Evolutionary conservation across 225 moss, liverwort and hornwort species (phyloP).

Genomic region (Ulota crispa): DNA sequence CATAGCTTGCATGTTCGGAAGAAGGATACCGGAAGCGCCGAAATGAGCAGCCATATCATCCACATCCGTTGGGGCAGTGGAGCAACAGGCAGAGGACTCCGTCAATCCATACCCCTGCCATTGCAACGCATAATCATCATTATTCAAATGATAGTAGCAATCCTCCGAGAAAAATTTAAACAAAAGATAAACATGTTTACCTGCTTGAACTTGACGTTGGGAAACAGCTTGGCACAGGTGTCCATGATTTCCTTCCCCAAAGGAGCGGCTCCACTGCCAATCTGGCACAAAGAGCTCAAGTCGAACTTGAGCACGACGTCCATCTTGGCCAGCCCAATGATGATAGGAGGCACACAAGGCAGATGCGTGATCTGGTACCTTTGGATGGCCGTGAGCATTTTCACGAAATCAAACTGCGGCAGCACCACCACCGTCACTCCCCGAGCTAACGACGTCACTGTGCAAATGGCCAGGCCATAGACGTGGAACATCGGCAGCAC

Average conservation of each 20-base stretch:
- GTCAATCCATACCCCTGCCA: constrained; percentile 74
- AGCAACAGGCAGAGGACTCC: constrained; percentile 44
- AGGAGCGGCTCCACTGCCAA: constrained; percentile 62
- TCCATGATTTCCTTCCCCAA: constrained; percentile 56
- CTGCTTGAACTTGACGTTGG: constrained; percentile 49
- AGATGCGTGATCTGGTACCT: constrained; percentile 43
- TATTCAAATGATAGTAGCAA: too few relatives aligned
- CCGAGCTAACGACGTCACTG: constrained; percentile 35
- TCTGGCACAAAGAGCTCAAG: constrained; percentile 48
- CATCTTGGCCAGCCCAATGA: constrained; percentile 55
- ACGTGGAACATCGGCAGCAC: constrained; percentile 59
- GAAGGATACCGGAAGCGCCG: constrained; percentile 59
- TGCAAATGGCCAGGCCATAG: constrained; percentile 58
- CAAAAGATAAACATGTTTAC: constrained; percentile 9
- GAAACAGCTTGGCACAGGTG: constrained; percentile 49
- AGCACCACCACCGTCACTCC: constrained; percentile 39
- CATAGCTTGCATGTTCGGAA: constrained; percentile 58
- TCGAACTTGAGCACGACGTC: constrained; percentile 54
- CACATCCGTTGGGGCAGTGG: constrained; percentile 27
- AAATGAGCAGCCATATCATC: constrained; percentile 46
- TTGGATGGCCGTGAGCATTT: constrained; percentile 51
- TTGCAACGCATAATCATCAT: constrained; percentile 12
- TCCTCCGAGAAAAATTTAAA: too few relatives aligned
- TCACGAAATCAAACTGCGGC: constrained; percentile 56
- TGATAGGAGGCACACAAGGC: constrained; percentile 62